Evolutionary conservation across 2,329 filamentous ascomycete species (phyloP).

Genomic region (Nothopassalora personata): DNA sequence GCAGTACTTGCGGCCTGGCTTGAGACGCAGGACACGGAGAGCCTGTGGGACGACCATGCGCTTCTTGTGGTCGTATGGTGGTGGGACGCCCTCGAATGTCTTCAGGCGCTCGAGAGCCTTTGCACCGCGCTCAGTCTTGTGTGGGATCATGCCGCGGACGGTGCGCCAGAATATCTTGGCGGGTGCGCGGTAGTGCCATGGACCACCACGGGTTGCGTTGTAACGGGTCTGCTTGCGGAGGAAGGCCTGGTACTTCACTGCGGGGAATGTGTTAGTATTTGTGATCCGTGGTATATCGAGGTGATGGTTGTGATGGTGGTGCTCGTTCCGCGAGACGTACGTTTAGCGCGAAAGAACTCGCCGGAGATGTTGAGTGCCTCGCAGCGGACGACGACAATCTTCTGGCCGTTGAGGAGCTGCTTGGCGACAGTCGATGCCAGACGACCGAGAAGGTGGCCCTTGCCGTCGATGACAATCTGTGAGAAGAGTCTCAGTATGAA

Average conservation of each 20-base stretch:
- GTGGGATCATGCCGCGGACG: constrained; percentile 99
- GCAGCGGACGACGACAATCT: constrained; percentile 98
- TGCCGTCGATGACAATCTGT: constrained; percentile 98
- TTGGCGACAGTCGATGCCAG: constrained; percentile 97
- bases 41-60: constrained; percentile 98
- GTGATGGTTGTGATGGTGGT: constrained; percentile 1
- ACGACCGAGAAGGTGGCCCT: constrained; percentile 99
- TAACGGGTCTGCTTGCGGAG: constrained; percentile 99
- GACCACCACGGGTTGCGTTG: constrained; percentile 99
- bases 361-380: constrained; percentile 99
- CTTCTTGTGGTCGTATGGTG: constrained; percentile 99
- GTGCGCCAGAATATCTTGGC: constrained; percentile 99
- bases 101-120: constrained; percentile 97
- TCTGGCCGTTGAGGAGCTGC: constrained; percentile 98
- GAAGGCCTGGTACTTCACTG: constrained; percentile 99
- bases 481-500: constrained; percentile 13
- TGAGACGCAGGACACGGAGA: constrained; percentile 89
- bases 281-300: background rate
- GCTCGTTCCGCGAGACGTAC: constrained; percentile 60
- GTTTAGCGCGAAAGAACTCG: constrained; percentile 99
- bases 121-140: constrained; percentile 98
- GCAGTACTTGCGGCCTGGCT: constrained; percentile 99
- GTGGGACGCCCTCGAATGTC: constrained; percentile 98
- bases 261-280: constrained; percentile 24
- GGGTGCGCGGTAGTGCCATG: constrained; percentile 99